phyloP scores from a whole-genome alignment of 106 monocot genomes.

The Dendrobium chrysotoxum region DNA sequence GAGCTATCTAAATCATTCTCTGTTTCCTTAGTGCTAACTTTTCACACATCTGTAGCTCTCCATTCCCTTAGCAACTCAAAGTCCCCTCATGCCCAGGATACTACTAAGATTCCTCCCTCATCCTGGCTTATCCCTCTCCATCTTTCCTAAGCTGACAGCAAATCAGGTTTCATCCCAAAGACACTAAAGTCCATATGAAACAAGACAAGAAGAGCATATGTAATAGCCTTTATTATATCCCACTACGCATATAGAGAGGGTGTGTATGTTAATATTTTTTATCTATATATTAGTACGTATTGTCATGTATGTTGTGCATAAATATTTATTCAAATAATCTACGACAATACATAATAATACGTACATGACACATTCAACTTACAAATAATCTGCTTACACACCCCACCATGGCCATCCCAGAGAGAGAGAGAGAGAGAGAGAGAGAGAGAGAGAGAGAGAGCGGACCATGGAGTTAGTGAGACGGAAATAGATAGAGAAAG shows the following conservation, averaged over 20 bases:
- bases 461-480: conserved; percentile 3
- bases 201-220: conserved; percentile 15
- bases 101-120: conserved; percentile 39
- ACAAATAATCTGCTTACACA: too few species aligned
- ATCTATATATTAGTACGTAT: too few species aligned
- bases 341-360: background rate
- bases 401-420: background rate
- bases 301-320: background rate
- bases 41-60: background rate
- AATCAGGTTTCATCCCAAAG: conserved; percentile 19
- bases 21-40: background rate
- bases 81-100: conserved; percentile 27
- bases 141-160: conserved; percentile 23
- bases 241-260: background rate
- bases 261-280: too few species aligned
- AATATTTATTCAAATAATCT: background rate
- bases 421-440: conserved; percentile 6
- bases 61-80: background rate
- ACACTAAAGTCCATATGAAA: conserved; percentile 34
- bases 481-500: background rate
- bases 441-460: conserved; percentile 8
- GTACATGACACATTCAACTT: too few species aligned
- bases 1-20: background rate
- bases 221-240: background rate
- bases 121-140: conserved; percentile 10